These are phyloP conservation scores for Eragrostis tef DNA, from an alignment of 202 grass and related monocot species.

Conservation along the genomic window DNA sequence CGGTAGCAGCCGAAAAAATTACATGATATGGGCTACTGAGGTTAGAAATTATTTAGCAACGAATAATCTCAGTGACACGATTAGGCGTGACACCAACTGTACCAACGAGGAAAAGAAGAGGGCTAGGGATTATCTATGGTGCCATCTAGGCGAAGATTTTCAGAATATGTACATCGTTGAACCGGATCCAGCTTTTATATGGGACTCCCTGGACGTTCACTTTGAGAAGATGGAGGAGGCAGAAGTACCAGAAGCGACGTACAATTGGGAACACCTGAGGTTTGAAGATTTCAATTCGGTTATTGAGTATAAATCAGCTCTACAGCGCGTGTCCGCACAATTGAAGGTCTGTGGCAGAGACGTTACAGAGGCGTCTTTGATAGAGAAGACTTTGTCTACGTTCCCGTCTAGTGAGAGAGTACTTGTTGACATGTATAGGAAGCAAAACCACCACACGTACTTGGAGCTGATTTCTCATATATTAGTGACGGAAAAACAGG, in stretches of 20 bases:
- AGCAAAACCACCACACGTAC: background rate
- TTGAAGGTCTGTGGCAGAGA: conserved; percentile 1
- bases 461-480: background rate
- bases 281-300: background rate
- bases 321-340: too few species aligned
- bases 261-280: background rate
- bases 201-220: background rate
- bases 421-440: background rate
- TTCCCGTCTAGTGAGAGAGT: background rate
- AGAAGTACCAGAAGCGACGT: background rate
- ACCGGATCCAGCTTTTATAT: background rate
- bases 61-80: background rate
- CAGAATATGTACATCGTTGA: background rate
- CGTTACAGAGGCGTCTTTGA: background rate
- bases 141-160: conserved; percentile 18
- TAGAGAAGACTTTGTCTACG: conserved; percentile 23
- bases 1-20: background rate
- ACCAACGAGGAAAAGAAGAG: background rate
- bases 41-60: background rate
- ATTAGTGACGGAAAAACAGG: background rate
- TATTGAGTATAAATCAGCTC: background rate
- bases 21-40: background rate
- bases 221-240: background rate
- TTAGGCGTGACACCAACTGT: background rate
- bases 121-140: background rate